Evolutionary conservation across 2,329 filamentous ascomycete genomes (phyloP).

Genomic region (Metarhizium sp.): DNA sequence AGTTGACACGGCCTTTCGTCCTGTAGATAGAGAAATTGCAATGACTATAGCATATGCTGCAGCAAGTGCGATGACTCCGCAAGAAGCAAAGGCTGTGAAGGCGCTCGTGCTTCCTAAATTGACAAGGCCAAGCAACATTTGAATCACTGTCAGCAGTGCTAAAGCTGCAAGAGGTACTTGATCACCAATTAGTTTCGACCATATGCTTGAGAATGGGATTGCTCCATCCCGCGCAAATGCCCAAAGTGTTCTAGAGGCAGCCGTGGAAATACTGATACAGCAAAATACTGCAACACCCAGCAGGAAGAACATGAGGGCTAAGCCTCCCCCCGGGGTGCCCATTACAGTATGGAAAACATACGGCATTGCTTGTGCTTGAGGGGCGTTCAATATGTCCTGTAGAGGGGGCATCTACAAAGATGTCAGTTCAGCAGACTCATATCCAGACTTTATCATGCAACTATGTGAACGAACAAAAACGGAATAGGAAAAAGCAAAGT

Average conservation of each 20-base stretch:
- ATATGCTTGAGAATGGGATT: conserved; percentile 40
- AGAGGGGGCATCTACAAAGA: conserved; percentile 27
- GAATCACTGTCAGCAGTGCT: conserved; percentile 40
- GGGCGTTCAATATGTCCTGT: conserved; percentile 33
- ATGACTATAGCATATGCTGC: background rate
- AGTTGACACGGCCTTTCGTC: no score
- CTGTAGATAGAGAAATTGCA: background rate
- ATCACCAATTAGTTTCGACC: conserved; percentile 36
- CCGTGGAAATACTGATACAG: conserved; percentile 49
- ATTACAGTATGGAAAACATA: conserved; percentile 42
- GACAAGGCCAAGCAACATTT: conserved; percentile 45
- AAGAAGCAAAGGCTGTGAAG: background rate
- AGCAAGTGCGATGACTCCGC: background rate
- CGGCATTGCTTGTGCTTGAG: conserved; percentile 44
- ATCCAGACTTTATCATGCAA: no score
- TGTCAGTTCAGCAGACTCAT: no score
- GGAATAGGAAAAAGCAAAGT: no score
- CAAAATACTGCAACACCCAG: conserved; percentile 49
- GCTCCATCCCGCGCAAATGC: conserved; percentile 50
- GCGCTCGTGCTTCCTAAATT: conserved; percentile 35
- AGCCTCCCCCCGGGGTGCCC: conserved; percentile 39
- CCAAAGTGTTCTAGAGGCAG: conserved; percentile 49
- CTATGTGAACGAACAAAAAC: no score
- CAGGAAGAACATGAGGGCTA: conserved; percentile 41
- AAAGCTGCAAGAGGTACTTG: conserved; percentile 42